Evolutionary conservation across 805 yeast genomes (phyloP).

Genomic region (Dipodascopsis uninucleata): DNA sequence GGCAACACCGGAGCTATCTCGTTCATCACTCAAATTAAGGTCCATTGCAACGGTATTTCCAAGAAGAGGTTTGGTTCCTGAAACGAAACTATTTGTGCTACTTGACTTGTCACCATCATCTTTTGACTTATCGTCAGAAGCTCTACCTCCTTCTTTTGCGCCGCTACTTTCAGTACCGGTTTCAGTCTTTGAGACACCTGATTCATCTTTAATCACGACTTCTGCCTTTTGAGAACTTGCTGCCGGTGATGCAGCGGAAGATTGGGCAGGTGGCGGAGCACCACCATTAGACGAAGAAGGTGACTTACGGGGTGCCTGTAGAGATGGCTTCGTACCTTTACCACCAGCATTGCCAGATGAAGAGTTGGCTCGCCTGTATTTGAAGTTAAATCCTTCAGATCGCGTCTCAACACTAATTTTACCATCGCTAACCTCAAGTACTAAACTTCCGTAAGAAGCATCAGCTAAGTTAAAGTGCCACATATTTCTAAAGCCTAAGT

Average conservation of each 20-base stretch:
- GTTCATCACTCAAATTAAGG: neutral
- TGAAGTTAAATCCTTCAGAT: slow-evolving; percentile 63
- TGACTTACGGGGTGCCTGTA: neutral
- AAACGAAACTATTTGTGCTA: slow-evolving; percentile 7
- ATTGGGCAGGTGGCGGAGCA: too few species aligned
- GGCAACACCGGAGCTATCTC: too few species aligned
- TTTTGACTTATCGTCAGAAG: neutral
- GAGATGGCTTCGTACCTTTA: too few species aligned
- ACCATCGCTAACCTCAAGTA: slow-evolving; percentile 45
- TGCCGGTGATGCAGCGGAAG: neutral
- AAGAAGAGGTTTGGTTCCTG: slow-evolving; percentile 8
- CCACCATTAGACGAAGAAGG: neutral
- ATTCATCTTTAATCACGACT: slow-evolving; percentile 1
- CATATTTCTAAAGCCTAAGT: slow-evolving; percentile 61
- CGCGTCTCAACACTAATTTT: slow-evolving; percentile 50
- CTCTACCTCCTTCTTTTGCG: neutral
- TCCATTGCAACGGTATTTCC: slow-evolving; percentile 7
- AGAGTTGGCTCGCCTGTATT: slow-evolving; percentile 39
- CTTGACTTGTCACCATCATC: slow-evolving; percentile 1
- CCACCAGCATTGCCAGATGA: neutral
- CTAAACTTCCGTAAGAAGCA: slow-evolving; percentile 48
- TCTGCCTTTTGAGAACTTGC: neutral
- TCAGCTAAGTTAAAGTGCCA: slow-evolving; percentile 80
- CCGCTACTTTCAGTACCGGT: neutral
- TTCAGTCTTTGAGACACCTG: neutral